phyloP scores from a whole-genome alignment of 345 rosid genomes.

The Syzygium aqueum region DNA sequence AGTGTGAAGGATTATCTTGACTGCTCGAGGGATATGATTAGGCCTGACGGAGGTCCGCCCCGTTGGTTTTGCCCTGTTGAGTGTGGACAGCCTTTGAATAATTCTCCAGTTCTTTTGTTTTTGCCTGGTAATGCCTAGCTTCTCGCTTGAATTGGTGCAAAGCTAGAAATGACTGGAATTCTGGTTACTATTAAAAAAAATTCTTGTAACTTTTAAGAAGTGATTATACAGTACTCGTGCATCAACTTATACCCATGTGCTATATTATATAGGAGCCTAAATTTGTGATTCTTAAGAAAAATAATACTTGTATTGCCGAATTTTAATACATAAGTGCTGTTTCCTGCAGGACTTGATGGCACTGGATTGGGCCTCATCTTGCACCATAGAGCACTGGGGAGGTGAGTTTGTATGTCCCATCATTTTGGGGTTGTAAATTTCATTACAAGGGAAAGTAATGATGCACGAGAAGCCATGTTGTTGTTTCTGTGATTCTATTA shows the following conservation, averaged over 20 bases:
- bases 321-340: background rate
- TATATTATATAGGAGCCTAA: background rate
- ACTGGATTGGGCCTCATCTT: constrained; percentile 63
- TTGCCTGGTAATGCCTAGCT: constrained; percentile 46
- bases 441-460: background rate
- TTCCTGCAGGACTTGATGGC: constrained; percentile 51
- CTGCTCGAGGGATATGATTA: constrained; percentile 40
- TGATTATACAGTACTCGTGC: background rate
- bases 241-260: background rate
- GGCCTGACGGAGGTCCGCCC: constrained; percentile 62
- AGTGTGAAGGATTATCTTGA: constrained; percentile 56
- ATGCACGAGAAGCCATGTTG: background rate
- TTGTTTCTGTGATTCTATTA: background rate
- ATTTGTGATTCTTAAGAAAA: background rate
- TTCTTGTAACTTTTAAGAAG: background rate
- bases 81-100: constrained; percentile 53
- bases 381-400: constrained; percentile 84
- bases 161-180: background rate
- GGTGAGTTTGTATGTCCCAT: constrained; percentile 19
- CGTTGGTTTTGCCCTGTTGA: constrained; percentile 78
- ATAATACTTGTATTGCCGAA: background rate
- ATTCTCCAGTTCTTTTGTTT: constrained; percentile 67
- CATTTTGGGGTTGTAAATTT: background rate
- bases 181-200: background rate
- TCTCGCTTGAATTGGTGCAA: background rate